Evolutionary conservation across 2,329 filamentous ascomycete genomes (phyloP).

Genomic region (Colletotrichum aenigma): DNA sequence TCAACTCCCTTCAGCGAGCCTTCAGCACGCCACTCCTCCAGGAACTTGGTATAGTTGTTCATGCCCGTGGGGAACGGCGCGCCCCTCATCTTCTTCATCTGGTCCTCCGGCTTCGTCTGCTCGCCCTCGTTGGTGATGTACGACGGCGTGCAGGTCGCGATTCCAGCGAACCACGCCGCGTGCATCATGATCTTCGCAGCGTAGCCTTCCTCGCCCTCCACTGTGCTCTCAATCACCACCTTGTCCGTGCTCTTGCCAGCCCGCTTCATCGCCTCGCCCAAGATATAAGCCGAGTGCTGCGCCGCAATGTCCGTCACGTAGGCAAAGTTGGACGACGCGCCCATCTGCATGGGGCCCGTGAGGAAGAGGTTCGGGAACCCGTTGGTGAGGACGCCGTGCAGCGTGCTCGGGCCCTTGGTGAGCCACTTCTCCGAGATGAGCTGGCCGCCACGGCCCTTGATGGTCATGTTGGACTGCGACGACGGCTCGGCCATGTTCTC

Average conservation of each 20-base stretch:
- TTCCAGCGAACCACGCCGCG: constrained; percentile 40
- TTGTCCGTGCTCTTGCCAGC: constrained; percentile 19
- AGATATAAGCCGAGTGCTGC: constrained; percentile 46
- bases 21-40: constrained; percentile 31
- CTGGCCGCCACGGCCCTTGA: constrained; percentile 47
- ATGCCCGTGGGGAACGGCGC: constrained; percentile 35
- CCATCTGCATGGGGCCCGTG: constrained; percentile 44
- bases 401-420: constrained; percentile 44
- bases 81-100: constrained; percentile 33
- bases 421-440: constrained; percentile 50
- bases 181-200: constrained; percentile 39
- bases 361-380: constrained; percentile 63
- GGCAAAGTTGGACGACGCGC: constrained; percentile 40
- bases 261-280: constrained; percentile 25
- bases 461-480: constrained; percentile 20
- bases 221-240: constrained; percentile 46
- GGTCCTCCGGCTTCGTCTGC: constrained; percentile 28
- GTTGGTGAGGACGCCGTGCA: constrained; percentile 54
- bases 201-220: constrained; percentile 53
- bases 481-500: constrained; percentile 33
- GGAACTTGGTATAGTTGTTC: constrained; percentile 29
- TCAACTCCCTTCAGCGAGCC: constrained; percentile 29
- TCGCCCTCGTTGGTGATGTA: constrained; percentile 55
- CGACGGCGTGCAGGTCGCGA: constrained; percentile 57
- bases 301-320: constrained; percentile 38